Percentiles rank a stretch among this genome's conserved stretches.
phyloP scores from a whole-genome alignment of 768 basidiomycete species.

The Naganishia friedmannii region DNA sequence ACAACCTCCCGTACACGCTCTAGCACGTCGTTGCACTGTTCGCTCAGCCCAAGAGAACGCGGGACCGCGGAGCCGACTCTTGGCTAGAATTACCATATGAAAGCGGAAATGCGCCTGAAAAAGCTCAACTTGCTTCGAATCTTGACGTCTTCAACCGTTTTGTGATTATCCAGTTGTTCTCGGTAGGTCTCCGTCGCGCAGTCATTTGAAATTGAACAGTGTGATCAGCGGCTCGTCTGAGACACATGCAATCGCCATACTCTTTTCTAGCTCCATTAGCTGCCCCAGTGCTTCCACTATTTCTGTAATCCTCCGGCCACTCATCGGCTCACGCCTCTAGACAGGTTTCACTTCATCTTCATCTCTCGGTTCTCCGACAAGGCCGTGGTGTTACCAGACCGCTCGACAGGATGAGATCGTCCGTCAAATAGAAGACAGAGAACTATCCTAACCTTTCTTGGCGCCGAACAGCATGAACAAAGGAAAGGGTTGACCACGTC shows the following conservation, averaged over 20 bases:
- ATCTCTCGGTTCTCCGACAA: no score
- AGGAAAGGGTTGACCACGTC: not conserved
- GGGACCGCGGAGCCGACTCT: slow-evolving; percentile 2
- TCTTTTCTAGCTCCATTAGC: no score
- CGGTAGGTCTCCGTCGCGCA: no score
- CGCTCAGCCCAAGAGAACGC: not conserved
- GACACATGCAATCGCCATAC: not conserved
- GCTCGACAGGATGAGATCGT: no score
- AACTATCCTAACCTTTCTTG: no score
- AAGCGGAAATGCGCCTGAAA: not conserved
- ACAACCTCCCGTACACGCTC: not conserved
- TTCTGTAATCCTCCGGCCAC: not conserved
- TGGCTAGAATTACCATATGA: not conserved
- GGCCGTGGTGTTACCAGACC: no score
- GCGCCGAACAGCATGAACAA: no score
- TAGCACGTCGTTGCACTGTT: not conserved
- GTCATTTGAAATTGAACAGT: not conserved
- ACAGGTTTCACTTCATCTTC: no score
- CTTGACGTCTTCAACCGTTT: not conserved
- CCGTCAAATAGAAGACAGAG: no score
- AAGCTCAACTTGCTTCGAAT: not conserved
- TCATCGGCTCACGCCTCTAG: not conserved
- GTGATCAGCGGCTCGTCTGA: not conserved
- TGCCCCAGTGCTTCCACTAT: not conserved
- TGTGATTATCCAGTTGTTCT: not conserved